phyloP scores from a whole-genome alignment of 2,329 filamentous ascomycete genomes.

The Alternaria angustiovoidea region DNA sequence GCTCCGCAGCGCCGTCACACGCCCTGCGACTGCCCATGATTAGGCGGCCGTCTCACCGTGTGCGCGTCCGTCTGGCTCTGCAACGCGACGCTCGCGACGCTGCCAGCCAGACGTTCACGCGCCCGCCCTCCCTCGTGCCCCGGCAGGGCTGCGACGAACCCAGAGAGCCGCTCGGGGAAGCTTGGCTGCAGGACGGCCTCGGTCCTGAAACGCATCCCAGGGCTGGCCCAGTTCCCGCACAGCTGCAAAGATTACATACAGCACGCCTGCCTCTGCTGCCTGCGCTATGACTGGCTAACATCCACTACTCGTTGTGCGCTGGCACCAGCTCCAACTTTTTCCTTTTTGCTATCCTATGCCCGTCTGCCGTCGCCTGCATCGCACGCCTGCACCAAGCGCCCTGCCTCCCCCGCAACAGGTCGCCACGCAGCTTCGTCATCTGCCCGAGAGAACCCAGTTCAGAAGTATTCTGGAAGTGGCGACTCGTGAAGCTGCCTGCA shows the following conservation, averaged over 20 bases:
- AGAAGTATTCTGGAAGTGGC: conserved; percentile 29
- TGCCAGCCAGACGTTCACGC: conserved; percentile 8
- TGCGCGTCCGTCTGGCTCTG: neutral
- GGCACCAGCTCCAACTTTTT: neutral
- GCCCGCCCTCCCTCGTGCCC: conserved; percentile 3
- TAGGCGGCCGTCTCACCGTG: neutral
- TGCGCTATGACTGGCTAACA: conserved; percentile 3
- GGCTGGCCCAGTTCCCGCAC: conserved; percentile 12
- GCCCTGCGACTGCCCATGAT: conserved; percentile 5
- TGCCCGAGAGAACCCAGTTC: conserved; percentile 17
- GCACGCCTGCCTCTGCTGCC: conserved; percentile 4
- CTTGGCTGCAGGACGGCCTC: conserved; percentile 25
- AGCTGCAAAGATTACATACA: conserved; percentile 15
- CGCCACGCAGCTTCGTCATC: conserved; percentile 29
- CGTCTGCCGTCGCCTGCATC: neutral
- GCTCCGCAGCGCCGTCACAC: conserved; percentile 17
- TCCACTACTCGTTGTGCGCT: conserved; percentile 9
- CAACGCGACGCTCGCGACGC: neutral
- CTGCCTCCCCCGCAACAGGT: neutral
- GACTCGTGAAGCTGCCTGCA: conserved; percentile 10
- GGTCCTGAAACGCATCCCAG: conserved; percentile 25
- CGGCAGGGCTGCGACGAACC: conserved; percentile 9
- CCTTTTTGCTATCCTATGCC: neutral
- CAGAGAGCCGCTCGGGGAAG: conserved; percentile 22
- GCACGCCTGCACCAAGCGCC: neutral